phyloP scores from a whole-genome alignment of 306 rosid genomes.

The Dicorynia guianensis region DNA sequence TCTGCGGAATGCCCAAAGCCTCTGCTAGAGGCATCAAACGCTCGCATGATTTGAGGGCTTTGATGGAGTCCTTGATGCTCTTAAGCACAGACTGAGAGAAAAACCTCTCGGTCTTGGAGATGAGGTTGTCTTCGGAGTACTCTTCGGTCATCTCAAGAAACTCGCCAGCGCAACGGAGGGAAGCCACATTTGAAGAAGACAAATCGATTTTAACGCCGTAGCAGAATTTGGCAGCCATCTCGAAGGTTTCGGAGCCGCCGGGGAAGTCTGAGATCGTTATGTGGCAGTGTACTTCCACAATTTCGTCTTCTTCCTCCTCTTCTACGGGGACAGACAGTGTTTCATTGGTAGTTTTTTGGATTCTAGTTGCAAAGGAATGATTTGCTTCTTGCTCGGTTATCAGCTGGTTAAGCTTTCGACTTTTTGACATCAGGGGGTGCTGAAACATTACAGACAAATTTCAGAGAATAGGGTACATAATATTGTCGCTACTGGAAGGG shows the following conservation, averaged over 20 bases:
- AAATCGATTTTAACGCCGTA: conserved; percentile 75
- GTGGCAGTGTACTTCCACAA: conserved; percentile 58
- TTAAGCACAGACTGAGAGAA: conserved; percentile 57
- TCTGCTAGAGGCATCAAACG: conserved; percentile 67
- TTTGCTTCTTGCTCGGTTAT: conserved; percentile 61
- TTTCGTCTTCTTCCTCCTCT: conserved; percentile 47
- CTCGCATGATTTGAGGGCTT: conserved; percentile 67
- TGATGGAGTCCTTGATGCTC: conserved; percentile 66
- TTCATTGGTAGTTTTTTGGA: neutral
- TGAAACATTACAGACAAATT: conserved; percentile 30
- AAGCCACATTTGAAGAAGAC: conserved; percentile 60
- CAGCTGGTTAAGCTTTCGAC: conserved; percentile 56
- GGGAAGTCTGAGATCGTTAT: conserved; percentile 59
- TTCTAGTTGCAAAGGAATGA: conserved; percentile 35
- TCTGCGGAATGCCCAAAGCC: conserved; percentile 63
- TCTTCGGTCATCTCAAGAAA: conserved; percentile 74
- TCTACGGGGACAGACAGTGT: conserved; percentile 22
- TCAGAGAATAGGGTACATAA: neutral
- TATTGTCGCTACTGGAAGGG: conserved; percentile 15
- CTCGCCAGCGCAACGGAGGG: conserved; percentile 77
- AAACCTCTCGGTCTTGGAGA: conserved; percentile 70
- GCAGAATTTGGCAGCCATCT: conserved; percentile 75
- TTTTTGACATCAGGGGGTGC: conserved; percentile 77
- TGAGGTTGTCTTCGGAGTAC: conserved; percentile 69
- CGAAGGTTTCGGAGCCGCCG: conserved; percentile 70